Conservation (phyloP, 768 basidiomycete genomes). For the Lactifluus hygrophoroides region DNA sequence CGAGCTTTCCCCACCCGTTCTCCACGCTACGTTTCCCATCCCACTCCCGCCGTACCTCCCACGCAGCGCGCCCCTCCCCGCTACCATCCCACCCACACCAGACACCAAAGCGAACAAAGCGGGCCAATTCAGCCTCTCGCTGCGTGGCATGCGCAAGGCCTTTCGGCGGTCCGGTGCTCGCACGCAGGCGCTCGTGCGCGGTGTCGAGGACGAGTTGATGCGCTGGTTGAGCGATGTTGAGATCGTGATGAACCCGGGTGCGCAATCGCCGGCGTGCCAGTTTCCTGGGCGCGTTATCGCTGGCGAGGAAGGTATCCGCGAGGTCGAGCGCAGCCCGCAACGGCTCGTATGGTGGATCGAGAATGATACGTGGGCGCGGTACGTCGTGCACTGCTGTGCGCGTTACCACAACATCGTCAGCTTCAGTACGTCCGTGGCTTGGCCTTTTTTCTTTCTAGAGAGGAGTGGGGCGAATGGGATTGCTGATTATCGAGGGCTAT, state of each 20-base stretch:
- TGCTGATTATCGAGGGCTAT: not conserved
- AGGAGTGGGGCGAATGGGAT: no score
- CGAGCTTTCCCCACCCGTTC: constrained; percentile 34
- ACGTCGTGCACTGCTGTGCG: constrained; percentile 76
- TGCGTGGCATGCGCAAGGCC: constrained; percentile 65
- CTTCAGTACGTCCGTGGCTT: constrained; percentile 68
- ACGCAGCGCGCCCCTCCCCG: constrained; percentile 47
- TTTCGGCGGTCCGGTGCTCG: constrained; percentile 54
- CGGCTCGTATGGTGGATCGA: constrained; percentile 67
- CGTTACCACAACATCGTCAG: constrained; percentile 73
- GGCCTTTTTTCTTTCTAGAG: no score
- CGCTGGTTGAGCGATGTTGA: constrained; percentile 56
- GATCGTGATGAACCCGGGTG: constrained; percentile 43
- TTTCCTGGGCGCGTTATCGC: constrained; percentile 43
- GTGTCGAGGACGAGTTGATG: constrained; percentile 55
- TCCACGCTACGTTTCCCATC: constrained; percentile 58
- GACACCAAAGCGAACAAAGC: constrained; percentile 51
- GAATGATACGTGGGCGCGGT: constrained; percentile 67
- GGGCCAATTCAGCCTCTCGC: constrained; percentile 66
- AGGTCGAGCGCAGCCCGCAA: constrained; percentile 55
- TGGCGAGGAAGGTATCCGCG: constrained; percentile 45
- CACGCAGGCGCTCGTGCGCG: constrained; percentile 54
- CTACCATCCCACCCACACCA: constrained; percentile 30
- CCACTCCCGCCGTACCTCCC: constrained; percentile 66
- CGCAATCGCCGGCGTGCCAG: constrained; percentile 20